phyloP scores from a whole-genome alignment of 2,329 filamentous ascomycete genomes.

The Fusarium sp. region DNA sequence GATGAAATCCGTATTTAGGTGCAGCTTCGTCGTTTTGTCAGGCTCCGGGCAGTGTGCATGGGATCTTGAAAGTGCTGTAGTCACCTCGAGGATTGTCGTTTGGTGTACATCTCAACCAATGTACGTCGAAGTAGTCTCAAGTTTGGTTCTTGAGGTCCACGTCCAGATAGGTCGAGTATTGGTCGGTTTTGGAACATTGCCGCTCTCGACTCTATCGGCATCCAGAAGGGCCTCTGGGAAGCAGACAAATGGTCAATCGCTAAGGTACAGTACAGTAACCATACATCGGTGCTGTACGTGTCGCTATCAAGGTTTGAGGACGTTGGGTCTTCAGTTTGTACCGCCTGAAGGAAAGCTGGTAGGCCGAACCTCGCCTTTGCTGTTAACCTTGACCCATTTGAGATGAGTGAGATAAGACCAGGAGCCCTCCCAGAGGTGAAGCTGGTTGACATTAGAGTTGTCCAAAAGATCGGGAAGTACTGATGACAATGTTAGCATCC shows the following conservation, averaged over 20 bases:
- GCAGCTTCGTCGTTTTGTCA: neutral
- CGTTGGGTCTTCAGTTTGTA: slow-evolving; percentile 25
- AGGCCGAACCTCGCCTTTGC: slow-evolving; percentile 74
- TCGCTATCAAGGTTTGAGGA: neutral
- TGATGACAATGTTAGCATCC: slow-evolving; percentile 51
- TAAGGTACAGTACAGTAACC: neutral
- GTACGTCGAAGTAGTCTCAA: neutral
- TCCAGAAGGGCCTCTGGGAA: neutral
- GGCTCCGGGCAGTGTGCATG: neutral
- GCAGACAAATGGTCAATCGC: neutral
- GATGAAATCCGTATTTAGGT: neutral
- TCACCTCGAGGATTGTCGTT: neutral
- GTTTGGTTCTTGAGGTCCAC: neutral
- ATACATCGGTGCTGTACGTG: neutral
- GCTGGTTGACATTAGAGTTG: slow-evolving; percentile 72
- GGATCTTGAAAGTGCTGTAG: neutral
- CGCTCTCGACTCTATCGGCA: neutral
- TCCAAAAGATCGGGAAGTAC: slow-evolving; percentile 83
- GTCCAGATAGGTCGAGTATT: neutral
- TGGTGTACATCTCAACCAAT: neutral
- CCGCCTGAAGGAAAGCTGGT: slow-evolving; percentile 81
- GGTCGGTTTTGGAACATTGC: neutral
- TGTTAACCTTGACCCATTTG: slow-evolving; percentile 82
- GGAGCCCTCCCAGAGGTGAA: slow-evolving; percentile 84
- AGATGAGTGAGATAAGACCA: slow-evolving; percentile 86